Evolutionary conservation across 106 monocot species (phyloP).

Genomic region (Dendrobium officinale): DNA sequence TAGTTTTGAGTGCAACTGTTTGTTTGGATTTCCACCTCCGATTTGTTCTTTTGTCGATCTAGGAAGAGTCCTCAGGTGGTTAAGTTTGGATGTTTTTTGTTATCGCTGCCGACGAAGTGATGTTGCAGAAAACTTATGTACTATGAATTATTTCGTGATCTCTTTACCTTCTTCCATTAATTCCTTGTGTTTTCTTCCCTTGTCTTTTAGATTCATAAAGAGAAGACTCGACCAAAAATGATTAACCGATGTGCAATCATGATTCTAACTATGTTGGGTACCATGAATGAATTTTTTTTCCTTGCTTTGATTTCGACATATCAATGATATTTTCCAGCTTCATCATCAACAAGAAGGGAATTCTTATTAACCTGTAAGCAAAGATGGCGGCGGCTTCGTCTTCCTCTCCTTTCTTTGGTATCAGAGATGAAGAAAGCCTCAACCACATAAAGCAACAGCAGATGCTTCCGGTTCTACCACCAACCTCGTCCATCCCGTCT

Average conservation of each 20-base stretch:
- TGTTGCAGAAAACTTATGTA: background rate
- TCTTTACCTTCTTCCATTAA: background rate
- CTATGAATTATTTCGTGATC: background rate
- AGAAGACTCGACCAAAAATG: background rate
- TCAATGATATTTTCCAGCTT: conserved; percentile 7
- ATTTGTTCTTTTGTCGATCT: conserved; percentile 22
- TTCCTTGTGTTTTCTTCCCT: conserved; percentile 1
- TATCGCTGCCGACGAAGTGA: background rate
- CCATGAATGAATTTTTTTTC: too few relatives aligned
- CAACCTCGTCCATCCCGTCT: conserved; percentile 8
- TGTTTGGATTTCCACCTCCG: conserved; percentile 13
- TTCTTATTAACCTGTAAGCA: too few relatives aligned
- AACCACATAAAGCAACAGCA: conserved; percentile 27
- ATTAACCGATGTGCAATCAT: background rate
- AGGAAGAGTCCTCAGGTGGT: conserved; percentile 19
- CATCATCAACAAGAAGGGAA: conserved; percentile 10
- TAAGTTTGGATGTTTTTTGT: conserved; percentile 9
- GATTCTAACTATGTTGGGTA: conserved; percentile 13
- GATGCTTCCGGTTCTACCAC: background rate
- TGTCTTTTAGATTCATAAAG: conserved; percentile 15
- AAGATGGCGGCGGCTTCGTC: conserved; percentile 37
- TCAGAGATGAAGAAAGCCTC: conserved; percentile 41
- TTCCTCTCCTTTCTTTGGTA: conserved; percentile 36
- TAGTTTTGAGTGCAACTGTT: conserved; percentile 22
- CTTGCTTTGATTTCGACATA: conserved; percentile 15